Evolutionary conservation across 805 yeast genomes (phyloP), one percentile per base, ranked within the genome.

Genomic region (Lachancea kluyveri): DNA sequence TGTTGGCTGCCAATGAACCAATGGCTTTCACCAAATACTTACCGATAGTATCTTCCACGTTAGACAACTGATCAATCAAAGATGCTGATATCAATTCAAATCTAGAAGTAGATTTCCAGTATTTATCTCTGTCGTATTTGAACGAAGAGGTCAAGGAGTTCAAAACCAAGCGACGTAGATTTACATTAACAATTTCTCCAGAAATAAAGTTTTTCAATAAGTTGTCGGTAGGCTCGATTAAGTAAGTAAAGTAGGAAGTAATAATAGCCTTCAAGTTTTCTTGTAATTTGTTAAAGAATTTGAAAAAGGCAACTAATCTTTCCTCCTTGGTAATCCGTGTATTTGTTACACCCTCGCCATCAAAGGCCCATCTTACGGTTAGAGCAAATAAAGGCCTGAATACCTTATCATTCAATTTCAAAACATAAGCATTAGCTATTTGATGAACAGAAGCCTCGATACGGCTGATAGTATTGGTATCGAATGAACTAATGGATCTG

Each of bases 331-430:
- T 59, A 23, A 72, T 69, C 17, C 51, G 50, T 5, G 57, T 43
- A 29, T 69, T 59, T 4, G 54, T 60, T 8, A 72, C 71, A 25
- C 82, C 87, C 56, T 80, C 94, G 36, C 87, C 94, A 41, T 78
- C 82, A 46, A 84, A 72, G 2, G 96, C 94, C 98, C 98, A 92
- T 54, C 87, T 75, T 8, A 82, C 87, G 46, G 86, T 65, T 16
- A 79, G 67, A 5, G 88, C 90, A 61, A 92, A 92, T 52, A 85
- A 65, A 12, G 98, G 98, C 52, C 96, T 75, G 70, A 92, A 92
- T 14, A 79, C 74, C 62, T 85, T 86, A 56, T 92, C 98, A 54
- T 92, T 92, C 60, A 92, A 71, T 59, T 90, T 88, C 79, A 92
- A 70, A 12, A 90, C 94, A 45, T 77, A 79, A 15, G 66, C 65